Conservation (phyloP, 2,329 filamentous ascomycete genomes). For the Setomelanomma holmii region DNA sequence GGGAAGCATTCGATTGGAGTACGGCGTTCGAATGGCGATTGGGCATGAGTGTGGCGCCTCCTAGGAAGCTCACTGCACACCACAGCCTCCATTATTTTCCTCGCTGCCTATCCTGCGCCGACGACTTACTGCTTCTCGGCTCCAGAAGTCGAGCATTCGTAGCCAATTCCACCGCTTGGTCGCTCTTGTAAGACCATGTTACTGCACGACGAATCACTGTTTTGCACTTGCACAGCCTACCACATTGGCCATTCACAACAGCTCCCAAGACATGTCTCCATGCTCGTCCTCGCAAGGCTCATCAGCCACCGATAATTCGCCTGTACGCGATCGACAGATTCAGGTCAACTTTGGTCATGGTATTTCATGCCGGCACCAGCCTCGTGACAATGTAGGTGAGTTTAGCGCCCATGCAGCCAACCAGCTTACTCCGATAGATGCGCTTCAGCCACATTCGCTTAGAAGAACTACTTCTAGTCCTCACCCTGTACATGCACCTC, state of each 20-base stretch:
- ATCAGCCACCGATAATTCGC: neutral
- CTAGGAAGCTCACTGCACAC: no score
- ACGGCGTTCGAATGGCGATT: slow-evolving; percentile 10
- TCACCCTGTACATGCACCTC: neutral
- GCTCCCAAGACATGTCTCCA: no score
- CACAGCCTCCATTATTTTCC: neutral
- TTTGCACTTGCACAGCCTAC: neutral
- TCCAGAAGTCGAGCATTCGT: no score
- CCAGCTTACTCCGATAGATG: neutral
- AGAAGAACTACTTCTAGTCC: neutral
- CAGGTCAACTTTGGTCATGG: neutral
- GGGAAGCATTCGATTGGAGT: slow-evolving; percentile 3
- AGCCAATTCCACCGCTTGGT: no score
- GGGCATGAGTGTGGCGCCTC: no score
- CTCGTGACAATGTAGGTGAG: neutral
- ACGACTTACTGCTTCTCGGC: no score
- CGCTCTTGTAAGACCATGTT: no score
- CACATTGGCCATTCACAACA: neutral
- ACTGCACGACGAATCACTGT: no score
- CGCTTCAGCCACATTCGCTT: neutral
- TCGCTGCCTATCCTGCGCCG: neutral
- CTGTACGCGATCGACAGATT: neutral
- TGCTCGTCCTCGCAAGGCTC: neutral
- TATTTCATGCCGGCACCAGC: neutral
- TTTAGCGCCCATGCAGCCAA: neutral